Percentiles rank a stretch among this genome's conserved stretches.
Conservation (phyloP, 805 yeast genomes). For the Spencermartinsiella europaea region DNA sequence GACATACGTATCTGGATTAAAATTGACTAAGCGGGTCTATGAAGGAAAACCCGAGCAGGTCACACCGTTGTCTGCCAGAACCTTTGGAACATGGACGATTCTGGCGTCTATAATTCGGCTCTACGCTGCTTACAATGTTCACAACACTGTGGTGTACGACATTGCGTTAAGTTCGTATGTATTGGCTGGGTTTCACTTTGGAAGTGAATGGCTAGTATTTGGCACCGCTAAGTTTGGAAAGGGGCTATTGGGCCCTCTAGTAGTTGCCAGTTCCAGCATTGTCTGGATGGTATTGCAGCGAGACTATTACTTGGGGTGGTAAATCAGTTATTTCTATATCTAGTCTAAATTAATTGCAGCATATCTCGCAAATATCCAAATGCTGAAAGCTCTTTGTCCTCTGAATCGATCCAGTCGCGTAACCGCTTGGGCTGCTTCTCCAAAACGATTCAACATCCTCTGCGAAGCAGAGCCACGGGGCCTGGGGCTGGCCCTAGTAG, state of each 20-base stretch:
- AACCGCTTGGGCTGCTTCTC: too few species aligned
- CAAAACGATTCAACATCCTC: too few species aligned
- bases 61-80: slow-evolving; percentile 75
- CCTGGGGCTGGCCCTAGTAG: too few species aligned
- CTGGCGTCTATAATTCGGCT: slow-evolving; percentile 78
- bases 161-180: slow-evolving; percentile 74
- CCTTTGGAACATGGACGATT: slow-evolving; percentile 98
- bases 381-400: background rate
- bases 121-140: slow-evolving; percentile 77
- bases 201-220: slow-evolving; percentile 73
- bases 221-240: slow-evolving; percentile 78
- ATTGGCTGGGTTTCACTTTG: slow-evolving; percentile 81
- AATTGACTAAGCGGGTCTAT: slow-evolving; percentile 76
- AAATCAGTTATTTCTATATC: background rate
- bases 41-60: slow-evolving; percentile 47
- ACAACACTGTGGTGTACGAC: slow-evolving; percentile 66
- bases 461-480: too few species aligned
- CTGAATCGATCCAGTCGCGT: background rate
- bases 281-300: slow-evolving; percentile 76
- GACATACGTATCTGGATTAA: slow-evolving; percentile 69
- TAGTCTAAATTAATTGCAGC: too few species aligned
- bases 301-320: slow-evolving; percentile 44
- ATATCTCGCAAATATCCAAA: too few species aligned
- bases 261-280: slow-evolving; percentile 70
- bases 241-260: slow-evolving; percentile 84